phyloP scores from a whole-genome alignment of 2,329 filamentous ascomycete species.

The Ramularia endophylla region DNA sequence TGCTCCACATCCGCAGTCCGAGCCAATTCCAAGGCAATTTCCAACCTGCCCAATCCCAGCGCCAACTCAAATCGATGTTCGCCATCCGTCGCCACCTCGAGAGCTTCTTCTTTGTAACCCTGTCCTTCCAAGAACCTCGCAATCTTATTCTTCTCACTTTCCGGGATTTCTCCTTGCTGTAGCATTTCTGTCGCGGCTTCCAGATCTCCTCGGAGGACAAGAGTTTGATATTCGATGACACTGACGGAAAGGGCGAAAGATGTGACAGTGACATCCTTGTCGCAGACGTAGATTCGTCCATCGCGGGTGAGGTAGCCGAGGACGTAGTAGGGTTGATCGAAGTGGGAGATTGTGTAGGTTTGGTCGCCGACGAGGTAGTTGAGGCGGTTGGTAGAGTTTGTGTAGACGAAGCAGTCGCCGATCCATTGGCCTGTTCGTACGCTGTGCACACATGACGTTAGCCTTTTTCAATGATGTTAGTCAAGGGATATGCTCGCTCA shows the following conservation, averaged over 20 bases:
- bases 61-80: slow-evolving; percentile 97
- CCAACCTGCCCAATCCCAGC: slow-evolving; percentile 72
- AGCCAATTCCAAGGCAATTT: slow-evolving; percentile 80
- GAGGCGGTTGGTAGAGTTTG: slow-evolving; percentile 89
- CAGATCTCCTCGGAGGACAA: slow-evolving; percentile 89
- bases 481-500: slow-evolving; percentile 33
- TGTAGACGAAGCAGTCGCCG: slow-evolving; percentile 98
- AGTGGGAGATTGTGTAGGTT: slow-evolving; percentile 95
- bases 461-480: slow-evolving; percentile 1
- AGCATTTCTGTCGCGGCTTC: slow-evolving; percentile 85
- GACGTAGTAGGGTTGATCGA: slow-evolving; percentile 91
- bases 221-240: slow-evolving; percentile 93
- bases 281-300: slow-evolving; percentile 87
- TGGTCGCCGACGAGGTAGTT: slow-evolving; percentile 98
- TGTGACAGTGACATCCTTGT: slow-evolving; percentile 90
- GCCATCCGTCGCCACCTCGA: slow-evolving; percentile 88
- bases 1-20: slow-evolving; percentile 81
- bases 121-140: slow-evolving; percentile 96
- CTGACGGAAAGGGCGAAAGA: slow-evolving; percentile 87
- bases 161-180: slow-evolving; percentile 60
- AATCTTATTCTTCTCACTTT: slow-evolving; percentile 97
- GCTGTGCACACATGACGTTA: slow-evolving; percentile 37
- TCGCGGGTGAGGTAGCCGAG: slow-evolving; percentile 93
- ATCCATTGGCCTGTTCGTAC: slow-evolving; percentile 97
- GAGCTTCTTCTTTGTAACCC: slow-evolving; percentile 89